These are phyloP conservation scores for Alternaria conjuncta DNA, from an alignment of 2,329 filamentous ascomycete species.

Conservation along the genomic window DNA sequence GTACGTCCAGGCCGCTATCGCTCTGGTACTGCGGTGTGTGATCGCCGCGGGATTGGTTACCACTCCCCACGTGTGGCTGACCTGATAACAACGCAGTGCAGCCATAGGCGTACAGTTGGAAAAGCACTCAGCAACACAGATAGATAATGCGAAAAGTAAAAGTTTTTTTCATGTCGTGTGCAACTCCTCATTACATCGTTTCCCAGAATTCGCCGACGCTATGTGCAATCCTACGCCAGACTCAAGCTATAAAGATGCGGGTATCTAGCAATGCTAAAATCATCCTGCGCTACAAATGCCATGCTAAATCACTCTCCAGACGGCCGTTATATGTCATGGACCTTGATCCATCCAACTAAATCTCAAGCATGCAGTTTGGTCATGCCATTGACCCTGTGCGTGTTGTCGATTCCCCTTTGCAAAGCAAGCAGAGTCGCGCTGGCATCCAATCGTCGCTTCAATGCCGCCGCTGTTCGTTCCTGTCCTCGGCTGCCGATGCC, in stretches of 20 bases:
- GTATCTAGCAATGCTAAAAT: conserved; percentile 50
- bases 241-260: conserved; percentile 39
- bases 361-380: conserved; percentile 38
- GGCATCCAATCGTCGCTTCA: conserved; percentile 47
- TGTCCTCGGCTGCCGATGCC: conserved; percentile 55
- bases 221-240: conserved; percentile 16
- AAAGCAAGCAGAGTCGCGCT: conserved; percentile 44
- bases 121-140: not conserved
- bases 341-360: conserved; percentile 3
- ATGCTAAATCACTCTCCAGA: conserved; percentile 12
- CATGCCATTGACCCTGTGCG: conserved; percentile 31
- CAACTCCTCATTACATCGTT: conserved; percentile 6
- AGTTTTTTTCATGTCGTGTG: not conserved
- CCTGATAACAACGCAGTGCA: not conserved
- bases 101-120: not conserved
- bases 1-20: conserved; percentile 29
- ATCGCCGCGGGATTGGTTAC: conserved; percentile 11
- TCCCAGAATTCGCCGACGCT: conserved; percentile 8
- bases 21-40: conserved; percentile 15
- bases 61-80: conserved; percentile 19
- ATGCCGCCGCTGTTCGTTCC: conserved; percentile 45
- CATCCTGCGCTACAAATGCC: conserved; percentile 30
- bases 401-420: conserved; percentile 35
- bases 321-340: conserved; percentile 21
- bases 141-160: not conserved